phyloP scores from a whole-genome alignment of 2,329 filamentous ascomycete species.

The Samsoniella hepiali region DNA sequence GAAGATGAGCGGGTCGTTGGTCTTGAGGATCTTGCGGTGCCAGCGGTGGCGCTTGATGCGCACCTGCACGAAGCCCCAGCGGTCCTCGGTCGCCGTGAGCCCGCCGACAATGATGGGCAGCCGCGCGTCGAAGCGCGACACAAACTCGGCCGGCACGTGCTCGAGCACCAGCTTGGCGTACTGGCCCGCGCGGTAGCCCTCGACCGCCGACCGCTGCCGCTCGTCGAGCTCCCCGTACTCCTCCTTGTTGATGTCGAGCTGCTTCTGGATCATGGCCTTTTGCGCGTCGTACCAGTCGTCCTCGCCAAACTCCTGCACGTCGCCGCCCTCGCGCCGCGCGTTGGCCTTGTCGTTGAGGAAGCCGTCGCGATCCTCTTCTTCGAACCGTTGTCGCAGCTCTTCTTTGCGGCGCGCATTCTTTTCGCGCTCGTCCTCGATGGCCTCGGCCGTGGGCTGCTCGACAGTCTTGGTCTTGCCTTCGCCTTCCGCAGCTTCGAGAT shows the following conservation, averaged over 20 bases:
- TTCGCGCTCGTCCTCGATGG: conserved; percentile 82
- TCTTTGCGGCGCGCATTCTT: conserved; percentile 90
- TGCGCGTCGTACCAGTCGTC: conserved; percentile 99
- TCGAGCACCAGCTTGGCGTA: conserved; percentile 91
- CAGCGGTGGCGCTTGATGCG: conserved; percentile 96
- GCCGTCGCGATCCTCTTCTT: conserved; percentile 96
- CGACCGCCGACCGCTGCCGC: conserved; percentile 74
- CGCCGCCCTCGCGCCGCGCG: conserved; percentile 65
- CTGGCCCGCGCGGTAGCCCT: conserved; percentile 87
- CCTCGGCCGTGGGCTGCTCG: conserved; percentile 43
- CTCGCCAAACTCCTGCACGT: conserved; percentile 81
- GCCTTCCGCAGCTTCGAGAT: conserved; percentile 67
- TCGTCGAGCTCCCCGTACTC: conserved; percentile 90
- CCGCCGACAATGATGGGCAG: conserved; percentile 87
- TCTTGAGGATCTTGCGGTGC: conserved; percentile 99
- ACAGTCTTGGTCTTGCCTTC: conserved; percentile 36
- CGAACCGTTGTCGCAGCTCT: conserved; percentile 89
- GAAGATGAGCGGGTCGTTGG: conserved; percentile 95
- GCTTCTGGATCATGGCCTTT: conserved; percentile 91
- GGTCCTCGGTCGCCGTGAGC: conserved; percentile 88
- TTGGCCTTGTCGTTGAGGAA: conserved; percentile 86
- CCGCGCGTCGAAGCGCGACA: conserved; percentile 73
- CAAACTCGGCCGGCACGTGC: conserved; percentile 87
- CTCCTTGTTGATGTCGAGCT: conserved; percentile 92
- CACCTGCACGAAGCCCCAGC: conserved; percentile 92